phyloP scores from a whole-genome alignment of 495 filamentous ascomycete species.

The Jackrogersella minutella region DNA sequence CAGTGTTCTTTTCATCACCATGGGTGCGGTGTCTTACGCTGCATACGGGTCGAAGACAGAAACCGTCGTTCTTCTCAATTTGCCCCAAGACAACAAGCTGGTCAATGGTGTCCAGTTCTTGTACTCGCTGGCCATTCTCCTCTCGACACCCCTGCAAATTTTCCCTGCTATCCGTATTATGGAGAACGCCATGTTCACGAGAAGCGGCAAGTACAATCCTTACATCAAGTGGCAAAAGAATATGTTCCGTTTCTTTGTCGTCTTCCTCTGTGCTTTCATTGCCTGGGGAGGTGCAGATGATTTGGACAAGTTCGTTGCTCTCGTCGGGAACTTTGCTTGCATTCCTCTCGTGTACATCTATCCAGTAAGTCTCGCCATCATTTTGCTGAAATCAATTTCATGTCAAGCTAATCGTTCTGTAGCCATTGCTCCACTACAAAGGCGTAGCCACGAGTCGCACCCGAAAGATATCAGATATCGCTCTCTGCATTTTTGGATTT shows the following conservation, averaged over 20 bases:
- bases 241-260: slow-evolving; percentile 88
- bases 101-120: slow-evolving; percentile 96
- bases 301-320: slow-evolving; percentile 94
- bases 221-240: slow-evolving; percentile 99
- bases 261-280: slow-evolving; percentile 82
- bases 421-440: slow-evolving; percentile 89
- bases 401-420: slow-evolving; percentile 35
- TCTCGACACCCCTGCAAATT: slow-evolving; percentile 93
- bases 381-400: background rate
- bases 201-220: slow-evolving; percentile 93
- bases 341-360: slow-evolving; percentile 98
- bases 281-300: slow-evolving; percentile 93
- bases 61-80: slow-evolving; percentile 93
- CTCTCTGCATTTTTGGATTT: slow-evolving; percentile 80
- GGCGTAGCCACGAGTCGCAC: slow-evolving; percentile 72
- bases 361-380: slow-evolving; percentile 68
- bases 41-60: slow-evolving; percentile 94
- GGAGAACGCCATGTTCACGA: slow-evolving; percentile 67
- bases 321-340: slow-evolving; percentile 97
- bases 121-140: slow-evolving; percentile 91
- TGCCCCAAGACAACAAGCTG: slow-evolving; percentile 94
- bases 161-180: slow-evolving; percentile 93
- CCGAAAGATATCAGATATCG: slow-evolving; percentile 74
- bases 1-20: slow-evolving; percentile 85
- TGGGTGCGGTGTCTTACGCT: slow-evolving; percentile 93